These are phyloP conservation scores for Ganoderma boninense DNA, from an alignment of 1,284 basidiomycete species.

Conservation along the genomic window DNA sequence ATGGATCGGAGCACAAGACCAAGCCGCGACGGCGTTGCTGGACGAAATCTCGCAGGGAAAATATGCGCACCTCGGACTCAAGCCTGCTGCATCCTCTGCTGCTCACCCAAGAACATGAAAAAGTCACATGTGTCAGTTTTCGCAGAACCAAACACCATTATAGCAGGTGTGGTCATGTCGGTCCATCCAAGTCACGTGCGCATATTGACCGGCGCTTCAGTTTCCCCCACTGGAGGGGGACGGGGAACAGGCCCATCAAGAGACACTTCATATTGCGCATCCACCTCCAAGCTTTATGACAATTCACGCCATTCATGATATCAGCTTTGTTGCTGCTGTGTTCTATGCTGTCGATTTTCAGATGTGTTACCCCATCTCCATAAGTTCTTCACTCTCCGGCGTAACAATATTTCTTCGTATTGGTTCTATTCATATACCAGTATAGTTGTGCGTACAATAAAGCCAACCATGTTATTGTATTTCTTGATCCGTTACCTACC, in stretches of 20 bases:
- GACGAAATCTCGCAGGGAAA: slow-evolving; percentile 5
- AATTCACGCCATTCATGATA: not conserved
- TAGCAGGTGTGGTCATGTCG: slow-evolving; percentile 10
- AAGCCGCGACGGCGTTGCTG: not conserved
- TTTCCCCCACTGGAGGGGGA: not conserved
- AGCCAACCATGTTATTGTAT: not conserved
- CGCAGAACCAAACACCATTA: not conserved
- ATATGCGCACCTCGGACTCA: slow-evolving; percentile 9
- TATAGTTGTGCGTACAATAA: not conserved
- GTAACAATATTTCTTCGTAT: not conserved
- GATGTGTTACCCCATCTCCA: not conserved
- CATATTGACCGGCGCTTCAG: slow-evolving; percentile 5
- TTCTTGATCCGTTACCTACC: not conserved
- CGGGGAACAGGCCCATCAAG: not conserved
- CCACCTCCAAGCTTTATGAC: not conserved
- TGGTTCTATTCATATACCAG: not conserved
- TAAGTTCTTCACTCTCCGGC: not conserved
- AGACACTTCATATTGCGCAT: not conserved
- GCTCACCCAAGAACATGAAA: not conserved
- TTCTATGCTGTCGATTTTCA: not conserved
- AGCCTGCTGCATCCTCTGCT: not conserved
- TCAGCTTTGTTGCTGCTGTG: not conserved
- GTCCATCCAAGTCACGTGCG: slow-evolving; percentile 12
- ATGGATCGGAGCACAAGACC: slow-evolving; percentile 19
- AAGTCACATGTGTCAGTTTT: slow-evolving; percentile 1